Conservation (phyloP, 306 rosid genomes). For the Argentina anserina region DNA sequence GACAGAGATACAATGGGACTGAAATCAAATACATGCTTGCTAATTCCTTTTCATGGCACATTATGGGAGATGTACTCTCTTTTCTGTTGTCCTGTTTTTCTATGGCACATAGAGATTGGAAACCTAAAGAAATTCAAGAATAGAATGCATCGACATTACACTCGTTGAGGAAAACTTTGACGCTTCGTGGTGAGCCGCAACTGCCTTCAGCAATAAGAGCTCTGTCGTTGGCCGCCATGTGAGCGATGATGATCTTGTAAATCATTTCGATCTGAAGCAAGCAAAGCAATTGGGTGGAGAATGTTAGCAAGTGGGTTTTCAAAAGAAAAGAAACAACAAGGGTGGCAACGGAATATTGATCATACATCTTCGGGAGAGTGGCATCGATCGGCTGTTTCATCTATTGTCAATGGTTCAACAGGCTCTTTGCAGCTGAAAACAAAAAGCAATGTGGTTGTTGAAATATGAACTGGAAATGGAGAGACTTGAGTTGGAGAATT, state of each 20-base stretch:
- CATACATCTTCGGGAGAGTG: constrained; percentile 77
- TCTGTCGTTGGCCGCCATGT: constrained; percentile 91
- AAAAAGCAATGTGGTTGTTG: constrained; percentile 9
- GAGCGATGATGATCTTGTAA: constrained; percentile 76
- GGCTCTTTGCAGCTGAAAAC: constrained; percentile 64
- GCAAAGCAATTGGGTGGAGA: neutral
- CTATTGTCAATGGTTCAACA: constrained; percentile 51
- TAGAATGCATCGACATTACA: constrained; percentile 64
- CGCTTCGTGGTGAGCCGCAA: constrained; percentile 87
- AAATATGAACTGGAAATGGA: no score
- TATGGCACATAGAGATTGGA: neutral
- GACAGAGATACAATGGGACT: constrained; percentile 14
- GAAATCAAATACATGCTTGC: neutral
- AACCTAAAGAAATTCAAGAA: no score
- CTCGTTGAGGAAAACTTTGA: constrained; percentile 76
- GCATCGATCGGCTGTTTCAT: constrained; percentile 57
- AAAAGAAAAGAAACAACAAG: neutral
- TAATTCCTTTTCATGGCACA: neutral
- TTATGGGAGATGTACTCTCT: neutral
- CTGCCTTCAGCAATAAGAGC: constrained; percentile 84
- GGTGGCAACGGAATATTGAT: neutral
- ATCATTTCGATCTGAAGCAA: constrained; percentile 77
- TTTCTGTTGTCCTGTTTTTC: neutral
- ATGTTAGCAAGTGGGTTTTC: constrained; percentile 15
- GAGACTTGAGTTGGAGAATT: no score